A percentile compares a stretch with the other conserved stretches of the same genome.
Conservation (phyloP, 1,139 yeast species). For the Eremothecium gossypii region DNA sequence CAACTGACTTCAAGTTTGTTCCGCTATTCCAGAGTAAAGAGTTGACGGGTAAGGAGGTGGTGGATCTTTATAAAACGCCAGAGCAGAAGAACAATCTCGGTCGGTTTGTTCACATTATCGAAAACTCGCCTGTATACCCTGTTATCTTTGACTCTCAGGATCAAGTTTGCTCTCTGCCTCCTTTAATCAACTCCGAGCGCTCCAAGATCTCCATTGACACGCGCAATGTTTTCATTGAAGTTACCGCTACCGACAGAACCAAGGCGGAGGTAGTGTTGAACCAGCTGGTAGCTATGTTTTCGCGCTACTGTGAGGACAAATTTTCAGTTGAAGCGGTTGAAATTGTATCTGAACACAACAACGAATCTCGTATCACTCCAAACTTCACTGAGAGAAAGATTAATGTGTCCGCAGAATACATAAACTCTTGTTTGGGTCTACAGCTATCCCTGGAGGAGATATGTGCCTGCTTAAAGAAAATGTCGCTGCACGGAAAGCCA, state of each 20-base stretch:
- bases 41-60: constrained; percentile 67
- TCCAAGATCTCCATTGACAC: constrained; percentile 84
- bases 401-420: constrained; percentile 72
- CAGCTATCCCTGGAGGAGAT: constrained; percentile 61
- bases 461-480: constrained; percentile 56
- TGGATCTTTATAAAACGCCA: constrained; percentile 63
- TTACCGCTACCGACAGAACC: constrained; percentile 92
- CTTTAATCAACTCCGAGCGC: constrained; percentile 88
- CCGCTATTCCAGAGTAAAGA: constrained; percentile 81
- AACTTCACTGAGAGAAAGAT: constrained; percentile 56
- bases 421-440: constrained; percentile 87
- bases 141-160: constrained; percentile 73
- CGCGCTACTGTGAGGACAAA: constrained; percentile 70
- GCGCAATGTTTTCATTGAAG: constrained; percentile 80
- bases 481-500: constrained; percentile 67
- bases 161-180: constrained; percentile 87
- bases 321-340: constrained; percentile 84
- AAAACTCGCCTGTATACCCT: constrained; percentile 84
- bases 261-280: constrained; percentile 86
- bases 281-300: constrained; percentile 91
- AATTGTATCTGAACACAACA: constrained; percentile 75
- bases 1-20: constrained; percentile 64
- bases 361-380: constrained; percentile 71
- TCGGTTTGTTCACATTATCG: constrained; percentile 78
- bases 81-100: constrained; percentile 85